A percentile compares a stretch with the other conserved stretches of the same genome.
phyloP scores from a whole-genome alignment of 1,284 basidiomycete genomes.

The Veloporphyrellus conicus region DNA sequence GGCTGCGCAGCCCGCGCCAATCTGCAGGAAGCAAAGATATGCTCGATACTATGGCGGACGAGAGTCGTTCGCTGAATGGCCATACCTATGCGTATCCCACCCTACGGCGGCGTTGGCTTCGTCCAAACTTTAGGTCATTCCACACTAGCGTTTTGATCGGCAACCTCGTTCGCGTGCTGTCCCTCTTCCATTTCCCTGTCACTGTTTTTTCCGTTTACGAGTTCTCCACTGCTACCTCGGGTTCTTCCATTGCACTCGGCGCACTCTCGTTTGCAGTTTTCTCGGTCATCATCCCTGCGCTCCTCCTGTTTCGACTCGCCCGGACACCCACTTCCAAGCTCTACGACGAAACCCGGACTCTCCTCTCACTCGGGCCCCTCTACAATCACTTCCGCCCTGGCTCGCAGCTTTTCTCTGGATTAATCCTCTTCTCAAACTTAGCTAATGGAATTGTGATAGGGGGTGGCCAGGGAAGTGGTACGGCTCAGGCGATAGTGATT shows the following conservation, averaged over 20 bases:
- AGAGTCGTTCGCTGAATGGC: constrained; percentile 52
- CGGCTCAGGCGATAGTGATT: constrained; percentile 86
- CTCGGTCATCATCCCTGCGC: constrained; percentile 72
- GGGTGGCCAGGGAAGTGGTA: constrained; percentile 84
- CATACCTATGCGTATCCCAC: constrained; percentile 29
- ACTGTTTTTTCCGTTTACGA: constrained; percentile 84
- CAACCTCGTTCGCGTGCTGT: constrained; percentile 84
- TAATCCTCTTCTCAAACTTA: constrained; percentile 80
- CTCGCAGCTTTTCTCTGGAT: constrained; percentile 81
- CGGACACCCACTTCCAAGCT: constrained; percentile 83
- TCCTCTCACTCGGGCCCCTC: constrained; percentile 88
- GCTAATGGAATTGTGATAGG: constrained; percentile 82
- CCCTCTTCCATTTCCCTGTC: constrained; percentile 91
- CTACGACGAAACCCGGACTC: constrained; percentile 89
- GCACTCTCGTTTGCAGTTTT: constrained; percentile 75
- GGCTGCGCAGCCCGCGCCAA: constrained; percentile 52
- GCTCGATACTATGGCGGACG: constrained; percentile 47
- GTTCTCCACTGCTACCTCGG: constrained; percentile 31
- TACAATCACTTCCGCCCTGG: constrained; percentile 94
- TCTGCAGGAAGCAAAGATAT: constrained; percentile 53
- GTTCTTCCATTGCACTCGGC: constrained; percentile 62
- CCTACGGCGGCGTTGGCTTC: constrained; percentile 49
- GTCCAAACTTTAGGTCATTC: constrained; percentile 66
- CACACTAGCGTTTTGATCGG: constrained; percentile 78
- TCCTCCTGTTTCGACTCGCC: constrained; percentile 72